phyloP scores from a whole-genome alignment of 768 basidiomycete genomes.

The Astraeus odoratus region DNA sequence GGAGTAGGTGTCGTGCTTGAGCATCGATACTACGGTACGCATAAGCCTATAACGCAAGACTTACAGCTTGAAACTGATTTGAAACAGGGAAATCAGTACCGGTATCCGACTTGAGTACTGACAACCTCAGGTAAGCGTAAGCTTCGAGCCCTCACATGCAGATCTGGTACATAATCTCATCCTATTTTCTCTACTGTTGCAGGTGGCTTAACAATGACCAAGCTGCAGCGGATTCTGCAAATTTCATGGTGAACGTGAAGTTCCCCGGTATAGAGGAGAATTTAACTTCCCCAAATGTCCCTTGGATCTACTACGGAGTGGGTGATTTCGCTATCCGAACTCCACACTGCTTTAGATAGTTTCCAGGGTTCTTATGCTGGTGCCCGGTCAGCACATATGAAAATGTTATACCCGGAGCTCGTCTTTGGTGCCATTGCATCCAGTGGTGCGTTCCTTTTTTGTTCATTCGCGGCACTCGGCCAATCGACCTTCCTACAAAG shows the following conservation, averaged over 20 bases:
- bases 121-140: conserved; percentile 63
- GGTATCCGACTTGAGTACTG: conserved; percentile 72
- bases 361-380: conserved; percentile 83
- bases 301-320: conserved; percentile 95
- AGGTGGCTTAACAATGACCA: conserved; percentile 91
- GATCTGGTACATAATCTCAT: conserved; percentile 4
- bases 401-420: conserved; percentile 78
- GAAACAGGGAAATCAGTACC: conserved; percentile 64
- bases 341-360: not conserved
- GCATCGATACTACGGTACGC: conserved; percentile 80
- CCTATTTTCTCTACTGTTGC: conserved; percentile 2
- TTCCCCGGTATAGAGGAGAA: conserved; percentile 66
- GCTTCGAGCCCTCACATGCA: not conserved
- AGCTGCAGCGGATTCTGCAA: conserved; percentile 83
- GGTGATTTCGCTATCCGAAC: conserved; percentile 14
- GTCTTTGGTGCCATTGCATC: conserved; percentile 87
- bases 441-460: conserved; percentile 47
- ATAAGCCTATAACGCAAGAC: not conserved
- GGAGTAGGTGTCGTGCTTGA: conserved; percentile 90
- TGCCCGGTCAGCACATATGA: conserved; percentile 90
- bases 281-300: conserved; percentile 62
- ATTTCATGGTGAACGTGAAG: conserved; percentile 80
- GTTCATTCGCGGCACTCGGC: not conserved
- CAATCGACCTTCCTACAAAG: conserved; percentile 28
- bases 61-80: not conserved